Evolutionary conservation across 768 basidiomycete genomes (phyloP).

Genomic region (Sistotremastrum suecicum): DNA sequence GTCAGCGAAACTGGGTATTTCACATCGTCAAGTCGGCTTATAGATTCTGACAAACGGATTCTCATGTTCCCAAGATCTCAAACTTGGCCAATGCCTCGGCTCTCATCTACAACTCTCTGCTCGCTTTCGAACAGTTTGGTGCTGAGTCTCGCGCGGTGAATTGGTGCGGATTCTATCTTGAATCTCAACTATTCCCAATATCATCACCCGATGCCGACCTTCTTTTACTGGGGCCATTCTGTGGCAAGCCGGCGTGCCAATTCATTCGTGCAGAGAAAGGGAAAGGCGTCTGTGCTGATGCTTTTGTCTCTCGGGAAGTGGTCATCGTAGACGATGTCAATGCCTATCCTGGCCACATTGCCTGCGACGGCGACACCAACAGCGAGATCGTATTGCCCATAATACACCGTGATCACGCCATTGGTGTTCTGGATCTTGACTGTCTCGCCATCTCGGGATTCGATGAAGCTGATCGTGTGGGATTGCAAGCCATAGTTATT

Average conservation of each 20-base stretch:
- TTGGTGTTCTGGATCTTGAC: slow-evolving; percentile 69
- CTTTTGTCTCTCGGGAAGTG: slow-evolving; percentile 41
- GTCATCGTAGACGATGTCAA: slow-evolving; percentile 69
- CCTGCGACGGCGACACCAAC: slow-evolving; percentile 82
- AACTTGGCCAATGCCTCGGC: slow-evolving; percentile 78
- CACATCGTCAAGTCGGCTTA: not conserved
- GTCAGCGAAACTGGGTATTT: slow-evolving; percentile 64
- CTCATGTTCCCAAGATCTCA: slow-evolving; percentile 40
- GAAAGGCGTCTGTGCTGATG: slow-evolving; percentile 79
- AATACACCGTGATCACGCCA: slow-evolving; percentile 17
- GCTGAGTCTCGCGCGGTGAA: slow-evolving; percentile 56
- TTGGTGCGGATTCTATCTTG: slow-evolving; percentile 91
- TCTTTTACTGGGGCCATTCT: slow-evolving; percentile 72
- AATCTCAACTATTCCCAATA: slow-evolving; percentile 44
- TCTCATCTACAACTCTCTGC: slow-evolving; percentile 64
- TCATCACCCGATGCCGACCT: slow-evolving; percentile 17
- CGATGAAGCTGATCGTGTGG: slow-evolving; percentile 60
- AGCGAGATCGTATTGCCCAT: slow-evolving; percentile 87
- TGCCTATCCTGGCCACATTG: slow-evolving; percentile 81
- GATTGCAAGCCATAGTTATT: slow-evolving; percentile 58
- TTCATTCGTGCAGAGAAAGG: slow-evolving; percentile 44
- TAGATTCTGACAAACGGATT: not conserved
- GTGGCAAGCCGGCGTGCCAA: slow-evolving; percentile 86
- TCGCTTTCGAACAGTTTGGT: slow-evolving; percentile 59
- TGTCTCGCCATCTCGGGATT: slow-evolving; percentile 63